These are phyloP conservation scores for Leccinellum rugosiceps DNA, from an alignment of 768 basidiomycete genomes.

Conservation along the genomic window DNA sequence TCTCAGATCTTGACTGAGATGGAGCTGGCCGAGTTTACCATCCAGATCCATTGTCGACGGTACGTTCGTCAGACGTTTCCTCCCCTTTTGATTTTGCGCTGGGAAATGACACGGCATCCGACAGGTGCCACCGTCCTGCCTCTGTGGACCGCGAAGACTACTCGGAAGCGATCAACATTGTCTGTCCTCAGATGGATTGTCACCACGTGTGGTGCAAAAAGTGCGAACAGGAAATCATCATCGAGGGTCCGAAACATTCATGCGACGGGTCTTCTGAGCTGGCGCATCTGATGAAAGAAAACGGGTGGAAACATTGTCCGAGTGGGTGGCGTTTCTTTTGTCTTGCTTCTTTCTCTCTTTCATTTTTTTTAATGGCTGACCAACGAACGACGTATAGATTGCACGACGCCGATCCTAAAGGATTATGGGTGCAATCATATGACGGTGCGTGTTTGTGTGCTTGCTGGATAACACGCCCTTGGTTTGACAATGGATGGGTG, in stretches of 20 bases:
- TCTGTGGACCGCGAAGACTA: conserved; percentile 52
- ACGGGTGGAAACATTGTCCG: conserved; percentile 68
- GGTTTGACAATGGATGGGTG: background rate
- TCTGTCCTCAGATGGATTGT: conserved; percentile 50
- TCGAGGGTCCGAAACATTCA: conserved; percentile 44
- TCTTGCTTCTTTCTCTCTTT: background rate
- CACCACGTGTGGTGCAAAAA: conserved; percentile 57
- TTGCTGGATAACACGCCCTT: background rate
- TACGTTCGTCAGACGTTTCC: conserved; percentile 21
- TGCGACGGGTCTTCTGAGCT: conserved; percentile 60
- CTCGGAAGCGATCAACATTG: conserved; percentile 36
- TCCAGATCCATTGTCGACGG: conserved; percentile 50
- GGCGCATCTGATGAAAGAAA: conserved; percentile 44
- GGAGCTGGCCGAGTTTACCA: conserved; percentile 42
- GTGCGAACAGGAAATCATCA: conserved; percentile 43
- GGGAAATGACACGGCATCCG: background rate
- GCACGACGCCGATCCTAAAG: conserved; percentile 49
- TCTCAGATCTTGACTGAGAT: conserved; percentile 44
- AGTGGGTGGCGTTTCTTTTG: conserved; percentile 32
- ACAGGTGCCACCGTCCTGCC: conserved; percentile 47
- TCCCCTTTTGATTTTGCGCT: background rate
- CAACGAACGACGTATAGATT: conserved; percentile 29
- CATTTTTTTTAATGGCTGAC: background rate
- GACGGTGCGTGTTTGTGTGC: conserved; percentile 33
- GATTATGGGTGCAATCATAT: conserved; percentile 57